phyloP scores from a whole-genome alignment of 1,284 basidiomycete species.

The Ustilago xerochloae region DNA sequence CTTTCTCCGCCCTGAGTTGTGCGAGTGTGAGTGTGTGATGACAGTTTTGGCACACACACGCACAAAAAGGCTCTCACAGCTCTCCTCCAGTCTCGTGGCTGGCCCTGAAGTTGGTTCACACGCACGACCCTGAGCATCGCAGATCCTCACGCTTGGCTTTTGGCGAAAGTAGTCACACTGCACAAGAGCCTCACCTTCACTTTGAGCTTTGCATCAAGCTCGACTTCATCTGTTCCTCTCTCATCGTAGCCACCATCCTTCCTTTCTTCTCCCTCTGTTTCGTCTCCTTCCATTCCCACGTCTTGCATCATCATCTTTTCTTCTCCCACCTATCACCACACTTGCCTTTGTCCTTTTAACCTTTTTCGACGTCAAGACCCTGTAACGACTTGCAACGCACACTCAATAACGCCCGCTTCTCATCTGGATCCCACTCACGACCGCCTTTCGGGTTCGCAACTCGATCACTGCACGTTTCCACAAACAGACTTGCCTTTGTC shows the following conservation, averaged over 20 bases:
- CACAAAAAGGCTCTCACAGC: neutral
- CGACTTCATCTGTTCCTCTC: slow-evolving; percentile 1
- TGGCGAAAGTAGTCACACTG: no score
- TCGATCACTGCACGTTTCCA: no score
- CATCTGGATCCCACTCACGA: neutral
- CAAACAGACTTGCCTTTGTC: neutral
- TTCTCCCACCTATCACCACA: neutral
- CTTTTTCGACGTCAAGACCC: neutral
- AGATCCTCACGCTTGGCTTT: no score
- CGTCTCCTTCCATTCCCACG: slow-evolving; percentile 3
- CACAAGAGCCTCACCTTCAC: no score
- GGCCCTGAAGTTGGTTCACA: neutral
- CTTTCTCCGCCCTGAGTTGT: slow-evolving; percentile 2
- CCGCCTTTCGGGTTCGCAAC: no score
- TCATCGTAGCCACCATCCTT: slow-evolving; percentile 6
- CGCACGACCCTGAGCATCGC: slow-evolving; percentile 1
- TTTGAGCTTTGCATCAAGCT: no score
- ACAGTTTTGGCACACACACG: no score
- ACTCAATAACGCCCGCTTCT: neutral
- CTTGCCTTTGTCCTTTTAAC: neutral
- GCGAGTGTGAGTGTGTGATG: no score
- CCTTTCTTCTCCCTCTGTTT: neutral
- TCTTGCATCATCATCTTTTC: neutral
- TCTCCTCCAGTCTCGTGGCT: neutral
- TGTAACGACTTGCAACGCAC: slow-evolving; percentile 24